Percentiles rank a stretch among this genome's conserved stretches.
Conservation (phyloP, 495 filamentous ascomycete species). For the Bryoglossum gracile region DNA sequence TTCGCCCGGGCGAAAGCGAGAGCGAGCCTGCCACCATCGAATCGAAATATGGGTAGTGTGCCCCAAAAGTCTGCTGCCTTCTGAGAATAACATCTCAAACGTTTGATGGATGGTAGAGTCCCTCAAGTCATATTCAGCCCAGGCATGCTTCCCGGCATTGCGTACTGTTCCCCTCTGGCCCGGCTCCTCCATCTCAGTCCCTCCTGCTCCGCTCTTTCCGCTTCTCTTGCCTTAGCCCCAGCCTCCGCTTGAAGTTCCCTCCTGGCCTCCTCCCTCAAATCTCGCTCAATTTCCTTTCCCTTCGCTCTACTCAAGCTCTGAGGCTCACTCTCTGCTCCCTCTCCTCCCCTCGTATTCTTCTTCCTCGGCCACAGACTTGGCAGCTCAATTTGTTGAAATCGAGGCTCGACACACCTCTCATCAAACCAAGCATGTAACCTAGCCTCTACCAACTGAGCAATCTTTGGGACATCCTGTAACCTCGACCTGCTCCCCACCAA, state of each 20-base stretch:
- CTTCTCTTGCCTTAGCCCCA: conserved; percentile 24
- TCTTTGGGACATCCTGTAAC: conserved; percentile 94
- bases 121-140: conserved; percentile 19
- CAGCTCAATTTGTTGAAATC: conserved; percentile 90
- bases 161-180: conserved; percentile 22
- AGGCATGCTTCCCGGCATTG: conserved; percentile 27
- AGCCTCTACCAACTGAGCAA: conserved; percentile 88
- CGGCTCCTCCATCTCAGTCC: conserved; percentile 15
- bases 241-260: conserved; percentile 39
- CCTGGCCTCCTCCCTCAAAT: conserved; percentile 38
- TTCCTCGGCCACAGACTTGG: conserved; percentile 93
- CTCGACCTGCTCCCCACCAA: conserved; percentile 86
- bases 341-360: conserved; percentile 65
- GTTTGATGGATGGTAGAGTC: no score
- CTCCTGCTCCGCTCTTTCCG: conserved; percentile 19
- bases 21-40: no score
- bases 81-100: no score
- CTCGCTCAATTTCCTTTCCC: conserved; percentile 42
- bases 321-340: conserved; percentile 21
- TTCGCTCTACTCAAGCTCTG: conserved; percentile 32
- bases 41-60: no score
- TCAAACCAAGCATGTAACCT: conserved; percentile 95
- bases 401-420: conserved; percentile 88
- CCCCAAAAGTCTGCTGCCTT: no score
- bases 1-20: no score